Evolutionary conservation across 768 basidiomycete species (phyloP).

Genomic region (Phylloporus sp.): DNA sequence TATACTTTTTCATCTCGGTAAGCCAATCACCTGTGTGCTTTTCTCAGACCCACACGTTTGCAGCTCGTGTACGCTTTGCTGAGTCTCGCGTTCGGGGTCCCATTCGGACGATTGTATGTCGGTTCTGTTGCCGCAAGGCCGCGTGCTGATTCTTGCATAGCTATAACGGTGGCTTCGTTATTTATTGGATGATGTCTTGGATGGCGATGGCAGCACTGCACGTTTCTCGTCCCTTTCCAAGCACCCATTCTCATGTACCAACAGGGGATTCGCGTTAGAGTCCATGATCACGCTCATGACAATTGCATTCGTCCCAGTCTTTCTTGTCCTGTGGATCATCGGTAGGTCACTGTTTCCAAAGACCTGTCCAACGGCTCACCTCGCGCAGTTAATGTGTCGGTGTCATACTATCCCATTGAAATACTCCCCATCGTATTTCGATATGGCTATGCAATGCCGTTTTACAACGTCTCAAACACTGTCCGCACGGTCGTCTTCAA

Average conservation of each 20-base stretch:
- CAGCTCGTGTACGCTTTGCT: slow-evolving; percentile 58
- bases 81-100: slow-evolving; percentile 56
- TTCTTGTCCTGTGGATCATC: slow-evolving; percentile 66
- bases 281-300: slow-evolving; percentile 56
- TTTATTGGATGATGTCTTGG: slow-evolving; percentile 69
- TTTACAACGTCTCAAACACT: slow-evolving; percentile 65
- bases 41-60: background rate
- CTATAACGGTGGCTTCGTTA: slow-evolving; percentile 53
- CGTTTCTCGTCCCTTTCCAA: slow-evolving; percentile 14
- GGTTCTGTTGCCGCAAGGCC: background rate
- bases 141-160: slow-evolving; percentile 18
- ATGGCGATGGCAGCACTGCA: slow-evolving; percentile 53
- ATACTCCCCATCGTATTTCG: slow-evolving; percentile 54
- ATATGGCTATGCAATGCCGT: slow-evolving; percentile 69
- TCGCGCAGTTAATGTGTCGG: slow-evolving; percentile 52
- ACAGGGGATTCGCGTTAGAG: slow-evolving; percentile 60
- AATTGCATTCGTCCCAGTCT: slow-evolving; percentile 48
- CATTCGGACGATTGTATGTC: slow-evolving; percentile 46
- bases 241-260: background rate
- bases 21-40: slow-evolving; percentile 6
- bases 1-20: slow-evolving; percentile 43
- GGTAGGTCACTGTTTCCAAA: slow-evolving; percentile 26
- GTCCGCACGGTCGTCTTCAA: slow-evolving; percentile 62
- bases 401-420: slow-evolving; percentile 54
- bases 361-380: background rate